Conservation (phyloP, 2,329 filamentous ascomycete species). For the Sporothrix mexicana region DNA sequence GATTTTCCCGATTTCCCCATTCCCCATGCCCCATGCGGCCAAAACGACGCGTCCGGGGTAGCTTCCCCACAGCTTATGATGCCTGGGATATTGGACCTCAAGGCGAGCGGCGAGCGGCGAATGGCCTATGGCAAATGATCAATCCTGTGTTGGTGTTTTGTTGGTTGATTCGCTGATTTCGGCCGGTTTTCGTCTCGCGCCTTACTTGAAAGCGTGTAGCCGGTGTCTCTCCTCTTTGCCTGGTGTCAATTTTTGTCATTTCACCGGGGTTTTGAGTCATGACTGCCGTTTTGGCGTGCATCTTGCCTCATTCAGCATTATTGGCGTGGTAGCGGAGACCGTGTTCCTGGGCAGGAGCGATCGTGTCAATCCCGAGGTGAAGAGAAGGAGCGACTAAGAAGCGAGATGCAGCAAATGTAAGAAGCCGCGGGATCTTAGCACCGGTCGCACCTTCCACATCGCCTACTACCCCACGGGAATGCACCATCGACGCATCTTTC, state of each 20-base stretch:
- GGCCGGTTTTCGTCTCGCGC: no score
- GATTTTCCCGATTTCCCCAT: not conserved
- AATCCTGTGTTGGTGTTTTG: not conserved
- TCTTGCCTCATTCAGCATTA: not conserved
- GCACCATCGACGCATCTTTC: not conserved
- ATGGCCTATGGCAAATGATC: not conserved
- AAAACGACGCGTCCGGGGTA: conserved; percentile 3
- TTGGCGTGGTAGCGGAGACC: conserved; percentile 1
- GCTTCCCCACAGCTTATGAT: not conserved
- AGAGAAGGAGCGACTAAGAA: not conserved
- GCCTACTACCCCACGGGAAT: conserved; percentile 6
- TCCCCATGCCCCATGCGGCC: not conserved
- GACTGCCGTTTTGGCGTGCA: not conserved
- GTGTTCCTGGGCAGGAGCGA: not conserved
- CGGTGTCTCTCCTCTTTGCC: not conserved
- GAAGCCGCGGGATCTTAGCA: not conserved
- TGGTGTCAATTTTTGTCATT: no score
- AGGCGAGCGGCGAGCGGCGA: no score
- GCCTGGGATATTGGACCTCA: not conserved
- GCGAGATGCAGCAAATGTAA: not conserved
- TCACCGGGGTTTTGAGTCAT: no score
- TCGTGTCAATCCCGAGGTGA: not conserved
- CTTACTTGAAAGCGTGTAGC: not conserved
- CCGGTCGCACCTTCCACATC: not conserved
- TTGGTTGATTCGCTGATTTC: no score